phyloP scores from a whole-genome alignment of 495 filamentous ascomycete genomes.

The Neurospora sp. region DNA sequence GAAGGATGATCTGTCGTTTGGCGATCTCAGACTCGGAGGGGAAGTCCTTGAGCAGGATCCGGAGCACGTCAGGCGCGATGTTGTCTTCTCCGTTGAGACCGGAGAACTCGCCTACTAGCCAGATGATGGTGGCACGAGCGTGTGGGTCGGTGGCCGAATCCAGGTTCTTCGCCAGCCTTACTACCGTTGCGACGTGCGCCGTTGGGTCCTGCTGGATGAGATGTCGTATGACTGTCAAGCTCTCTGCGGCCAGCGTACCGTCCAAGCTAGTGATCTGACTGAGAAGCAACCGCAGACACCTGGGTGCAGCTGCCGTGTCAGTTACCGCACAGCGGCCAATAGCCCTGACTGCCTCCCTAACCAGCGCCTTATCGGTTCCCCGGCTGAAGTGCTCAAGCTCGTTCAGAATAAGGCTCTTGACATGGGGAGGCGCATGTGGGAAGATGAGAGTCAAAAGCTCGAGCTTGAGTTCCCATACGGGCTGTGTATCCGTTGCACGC shows the following conservation, averaged over 20 bases:
- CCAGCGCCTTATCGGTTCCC: slow-evolving; percentile 61
- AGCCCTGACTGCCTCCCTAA: slow-evolving; percentile 79
- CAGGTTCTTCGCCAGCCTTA: slow-evolving; percentile 83
- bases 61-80: slow-evolving; percentile 84
- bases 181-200: slow-evolving; percentile 66
- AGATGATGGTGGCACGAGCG: slow-evolving; percentile 87
- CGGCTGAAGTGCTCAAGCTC: slow-evolving; percentile 90
- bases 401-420: slow-evolving; percentile 76
- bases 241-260: slow-evolving; percentile 79
- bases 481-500: slow-evolving; percentile 66
- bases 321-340: slow-evolving; percentile 87
- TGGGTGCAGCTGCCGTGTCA: slow-evolving; percentile 53
- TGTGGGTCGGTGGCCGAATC: slow-evolving; percentile 74
- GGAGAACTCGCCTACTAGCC: slow-evolving; percentile 93
- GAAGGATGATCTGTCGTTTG: slow-evolving; percentile 81
- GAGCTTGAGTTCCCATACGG: slow-evolving; percentile 82
- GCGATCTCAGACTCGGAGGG: slow-evolving; percentile 72
- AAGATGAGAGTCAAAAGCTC: slow-evolving; percentile 86
- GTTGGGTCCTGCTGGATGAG: slow-evolving; percentile 84
- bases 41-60: slow-evolving; percentile 81
- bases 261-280: slow-evolving; percentile 76
- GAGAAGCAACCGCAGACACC: slow-evolving; percentile 74
- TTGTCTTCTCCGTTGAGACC: slow-evolving; percentile 68
- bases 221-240: slow-evolving; percentile 85
- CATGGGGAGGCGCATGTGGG: slow-evolving; percentile 61